Evolutionary conservation across 1,139 yeast genomes (phyloP).

Genomic region (Lodderomyces theae): DNA sequence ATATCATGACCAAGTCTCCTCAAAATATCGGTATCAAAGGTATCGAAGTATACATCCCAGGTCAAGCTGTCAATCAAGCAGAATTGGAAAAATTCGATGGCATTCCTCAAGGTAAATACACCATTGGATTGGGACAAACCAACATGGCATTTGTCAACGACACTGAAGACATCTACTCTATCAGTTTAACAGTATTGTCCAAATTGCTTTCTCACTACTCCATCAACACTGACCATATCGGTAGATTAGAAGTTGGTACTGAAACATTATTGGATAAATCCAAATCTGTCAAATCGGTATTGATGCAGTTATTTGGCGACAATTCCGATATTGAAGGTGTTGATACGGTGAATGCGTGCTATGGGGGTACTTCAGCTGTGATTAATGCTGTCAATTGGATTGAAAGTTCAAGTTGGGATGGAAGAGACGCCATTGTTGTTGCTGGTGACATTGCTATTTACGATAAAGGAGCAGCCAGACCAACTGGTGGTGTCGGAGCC

Average conservation of each 20-base stretch:
- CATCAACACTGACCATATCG: conserved; percentile 77
- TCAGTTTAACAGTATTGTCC: conserved; percentile 79
- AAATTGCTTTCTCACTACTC: conserved; percentile 75
- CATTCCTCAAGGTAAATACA: conserved; percentile 92
- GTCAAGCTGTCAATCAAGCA: conserved; percentile 77
- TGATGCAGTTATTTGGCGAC: conserved; percentile 90
- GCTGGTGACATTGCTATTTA: conserved; percentile 98
- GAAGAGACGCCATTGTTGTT: conserved; percentile 95
- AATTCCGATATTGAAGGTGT: conserved; percentile 94
- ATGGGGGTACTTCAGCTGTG: conserved; percentile 96
- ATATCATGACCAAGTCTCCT: conserved; percentile 18
- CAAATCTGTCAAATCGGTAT: conserved; percentile 92
- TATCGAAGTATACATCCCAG: conserved; percentile 87
- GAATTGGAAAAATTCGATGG: conserved; percentile 84
- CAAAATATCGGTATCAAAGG: conserved; percentile 93
- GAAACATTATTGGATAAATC: conserved; percentile 97
- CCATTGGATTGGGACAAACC: conserved; percentile 98
- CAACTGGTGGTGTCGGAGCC: conserved; percentile 99
- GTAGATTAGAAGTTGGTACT: conserved; percentile 98
- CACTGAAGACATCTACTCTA: conserved; percentile 94
- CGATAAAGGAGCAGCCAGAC: conserved; percentile 97
- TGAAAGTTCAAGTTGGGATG: conserved; percentile 97
- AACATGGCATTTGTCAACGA: conserved; percentile 97
- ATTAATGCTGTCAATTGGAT: conserved; percentile 95
- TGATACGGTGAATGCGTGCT: conserved; percentile 96